Conservation (phyloP, 1,139 yeast species). For the Candida glucosophila region DNA sequence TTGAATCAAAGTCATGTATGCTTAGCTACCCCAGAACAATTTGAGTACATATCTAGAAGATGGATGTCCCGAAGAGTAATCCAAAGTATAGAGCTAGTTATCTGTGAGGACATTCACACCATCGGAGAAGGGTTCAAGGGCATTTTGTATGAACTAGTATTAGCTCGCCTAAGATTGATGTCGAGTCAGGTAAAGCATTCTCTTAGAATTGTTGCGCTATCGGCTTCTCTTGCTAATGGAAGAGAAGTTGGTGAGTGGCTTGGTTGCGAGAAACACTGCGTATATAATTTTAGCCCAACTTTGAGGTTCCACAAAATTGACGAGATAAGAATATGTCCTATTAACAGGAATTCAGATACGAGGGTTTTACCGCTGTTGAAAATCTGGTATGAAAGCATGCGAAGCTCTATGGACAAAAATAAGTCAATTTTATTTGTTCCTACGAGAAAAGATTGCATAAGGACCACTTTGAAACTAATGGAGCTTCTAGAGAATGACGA, state of each 20-base stretch:
- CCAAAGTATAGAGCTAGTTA: constrained; percentile 56
- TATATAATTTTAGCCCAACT: constrained; percentile 63
- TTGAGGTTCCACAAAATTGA: constrained; percentile 50
- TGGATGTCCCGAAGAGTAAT: constrained; percentile 76
- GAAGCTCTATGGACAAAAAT: constrained; percentile 10
- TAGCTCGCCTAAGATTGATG: constrained; percentile 68
- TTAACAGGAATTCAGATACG: constrained; percentile 40
- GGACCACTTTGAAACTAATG: constrained; percentile 38
- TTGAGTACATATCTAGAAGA: constrained; percentile 62
- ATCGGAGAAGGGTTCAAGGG: constrained; percentile 54
- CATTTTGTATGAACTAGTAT: constrained; percentile 54
- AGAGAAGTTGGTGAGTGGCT: constrained; percentile 83
- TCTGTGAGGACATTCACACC: constrained; percentile 71
- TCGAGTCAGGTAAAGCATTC: constrained; percentile 48
- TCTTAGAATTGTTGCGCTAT: constrained; percentile 57
- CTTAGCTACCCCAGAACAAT: constrained; percentile 73
- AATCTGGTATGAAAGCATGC: constrained; percentile 18
- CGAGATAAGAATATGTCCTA: constrained; percentile 46
- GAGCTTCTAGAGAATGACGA: constrained; percentile 21
- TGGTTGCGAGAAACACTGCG: constrained; percentile 51
- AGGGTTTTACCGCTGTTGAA: constrained; percentile 41
- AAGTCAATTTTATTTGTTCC: constrained; percentile 49
- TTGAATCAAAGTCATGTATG: constrained; percentile 56
- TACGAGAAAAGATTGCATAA: constrained; percentile 46
- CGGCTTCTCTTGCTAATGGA: constrained; percentile 65